Base-by-base conservation (phyloP, 140 eudicot species). In the Oenanthe javanica region DNA sequence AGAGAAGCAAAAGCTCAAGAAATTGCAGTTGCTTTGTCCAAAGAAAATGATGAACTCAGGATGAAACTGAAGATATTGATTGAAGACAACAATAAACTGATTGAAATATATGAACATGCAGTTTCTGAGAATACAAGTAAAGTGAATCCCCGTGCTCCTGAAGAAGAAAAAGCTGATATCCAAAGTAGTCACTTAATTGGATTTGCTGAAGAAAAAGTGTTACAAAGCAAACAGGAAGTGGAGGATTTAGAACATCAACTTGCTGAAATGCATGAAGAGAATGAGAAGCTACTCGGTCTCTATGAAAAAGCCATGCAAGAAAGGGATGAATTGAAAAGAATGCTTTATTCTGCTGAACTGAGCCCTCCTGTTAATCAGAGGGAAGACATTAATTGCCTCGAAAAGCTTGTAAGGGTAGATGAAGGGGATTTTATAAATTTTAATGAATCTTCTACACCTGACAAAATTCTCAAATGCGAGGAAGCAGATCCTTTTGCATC, bases 1-100 rank as follows among this genome's bases (percentile, higher is more conserved):
- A 86, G 98, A 85, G 99, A 96, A 87, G 98, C 98, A 77, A 93
- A 96, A 87, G 97, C 97, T 76, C 99, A 92, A 73, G 96, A 95
- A 89, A 90, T 86, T 57, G 93, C 97, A 75, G 87, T 95, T 46
- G 76, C 83, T 16, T 81, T 96, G 89, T 85, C 98, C 73, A 93
- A 93, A 86, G 99, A 96, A 85, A 96, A 96, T 47, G 98, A 96
- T 76, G 98, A 91, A 77, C 49, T 96, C 73, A 82, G 88, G 88
- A 81, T 84, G 77, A 96, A 93, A 83, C 87, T 96, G 54, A 96
- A 91, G 83, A 89, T 88, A 81, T 77, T 96, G 80, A 89, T 96
- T 40, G 97, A 96, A 13, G 98, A 93, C 80, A 96, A 93, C 81
- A 93, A 93, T 78, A 96, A 91, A 76, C 89, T 96, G 85, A 93